A percentile compares a stretch with the other conserved stretches of the same genome.
Evolutionary conservation across 441 rosid genomes (phyloP).

Genomic region (Sinapis alba): DNA sequence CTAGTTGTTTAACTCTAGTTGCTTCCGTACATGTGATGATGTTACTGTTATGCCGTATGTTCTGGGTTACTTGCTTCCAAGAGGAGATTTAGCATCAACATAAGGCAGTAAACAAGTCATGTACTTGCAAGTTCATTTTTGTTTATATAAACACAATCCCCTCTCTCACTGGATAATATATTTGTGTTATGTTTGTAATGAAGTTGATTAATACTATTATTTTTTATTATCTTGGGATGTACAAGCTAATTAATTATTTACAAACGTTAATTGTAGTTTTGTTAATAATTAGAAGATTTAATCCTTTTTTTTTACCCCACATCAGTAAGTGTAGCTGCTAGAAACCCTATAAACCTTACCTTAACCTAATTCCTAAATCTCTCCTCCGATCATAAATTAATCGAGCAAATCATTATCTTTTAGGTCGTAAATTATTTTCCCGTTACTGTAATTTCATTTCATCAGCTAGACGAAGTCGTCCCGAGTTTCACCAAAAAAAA

Average conservation of each 20-base stretch:
- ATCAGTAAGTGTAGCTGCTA: background rate
- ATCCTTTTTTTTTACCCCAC: background rate
- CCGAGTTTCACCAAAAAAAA: background rate
- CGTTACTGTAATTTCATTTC: background rate
- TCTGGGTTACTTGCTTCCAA: background rate
- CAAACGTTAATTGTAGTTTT: background rate
- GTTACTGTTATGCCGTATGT: background rate
- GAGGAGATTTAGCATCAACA: conserved; percentile 14
- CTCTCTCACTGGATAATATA: background rate
- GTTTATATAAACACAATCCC: background rate
- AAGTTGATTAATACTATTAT: background rate
- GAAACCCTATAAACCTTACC: background rate
- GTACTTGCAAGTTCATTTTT: conserved; percentile 5
- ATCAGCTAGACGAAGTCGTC: background rate
- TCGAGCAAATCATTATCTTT: background rate
- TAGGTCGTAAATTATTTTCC: background rate
- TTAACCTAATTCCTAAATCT: background rate
- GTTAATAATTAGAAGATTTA: background rate
- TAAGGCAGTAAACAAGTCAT: background rate
- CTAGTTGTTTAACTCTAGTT: background rate
- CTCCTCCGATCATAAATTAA: background rate
- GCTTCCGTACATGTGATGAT: background rate
- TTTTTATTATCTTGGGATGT: background rate
- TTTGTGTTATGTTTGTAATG: background rate
- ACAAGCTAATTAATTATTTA: background rate